Percentiles rank a stretch among this genome's conserved stretches.
Conservation (phyloP, 129 eudicot genomes). For the Deinandra increscens region DNA sequence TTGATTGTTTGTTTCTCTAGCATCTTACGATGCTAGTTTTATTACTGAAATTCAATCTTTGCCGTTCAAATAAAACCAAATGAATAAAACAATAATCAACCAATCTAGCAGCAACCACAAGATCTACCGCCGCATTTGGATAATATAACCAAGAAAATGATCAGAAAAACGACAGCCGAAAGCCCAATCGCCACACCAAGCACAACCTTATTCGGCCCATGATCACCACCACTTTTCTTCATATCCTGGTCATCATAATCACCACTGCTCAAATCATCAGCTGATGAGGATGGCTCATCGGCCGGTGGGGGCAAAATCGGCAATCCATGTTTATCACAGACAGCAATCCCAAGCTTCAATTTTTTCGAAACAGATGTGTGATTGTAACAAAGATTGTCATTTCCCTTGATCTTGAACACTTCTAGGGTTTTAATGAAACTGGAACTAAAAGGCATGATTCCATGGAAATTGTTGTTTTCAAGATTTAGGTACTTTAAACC, state of each 20-base stretch:
- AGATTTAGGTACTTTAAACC: constrained; percentile 69
- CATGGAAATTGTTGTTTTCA: constrained; percentile 67
- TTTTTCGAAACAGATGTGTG: constrained; percentile 46
- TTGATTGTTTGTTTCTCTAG: too few relatives aligned
- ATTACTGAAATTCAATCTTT: too few relatives aligned
- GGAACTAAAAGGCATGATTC: constrained; percentile 74
- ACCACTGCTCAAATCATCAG: constrained; percentile 28
- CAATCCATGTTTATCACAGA: constrained; percentile 83
- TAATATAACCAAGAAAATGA: constrained; percentile 66
- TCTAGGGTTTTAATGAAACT: constrained; percentile 52
- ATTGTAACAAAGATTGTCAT: constrained; percentile 71
- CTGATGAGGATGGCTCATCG: constrained; percentile 28
- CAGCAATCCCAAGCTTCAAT: constrained; percentile 75
- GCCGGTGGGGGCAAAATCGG: constrained; percentile 69
- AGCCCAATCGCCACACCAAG: constrained; percentile 95
- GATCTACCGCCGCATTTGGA: constrained; percentile 48
- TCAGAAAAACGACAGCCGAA: constrained; percentile 70
- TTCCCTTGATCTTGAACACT: constrained; percentile 70
- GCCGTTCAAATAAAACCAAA: too few relatives aligned
- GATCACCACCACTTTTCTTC: constrained; percentile 26
- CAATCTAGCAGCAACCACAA: constrained; percentile 14
- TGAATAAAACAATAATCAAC: too few relatives aligned
- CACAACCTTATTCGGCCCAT: constrained; percentile 83
- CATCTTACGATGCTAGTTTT: too few relatives aligned
- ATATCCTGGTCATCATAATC: constrained; percentile 24